Evolutionary conservation across 108 stramenopile species (phyloP).

Genomic region (Cyclotella sp.): DNA sequence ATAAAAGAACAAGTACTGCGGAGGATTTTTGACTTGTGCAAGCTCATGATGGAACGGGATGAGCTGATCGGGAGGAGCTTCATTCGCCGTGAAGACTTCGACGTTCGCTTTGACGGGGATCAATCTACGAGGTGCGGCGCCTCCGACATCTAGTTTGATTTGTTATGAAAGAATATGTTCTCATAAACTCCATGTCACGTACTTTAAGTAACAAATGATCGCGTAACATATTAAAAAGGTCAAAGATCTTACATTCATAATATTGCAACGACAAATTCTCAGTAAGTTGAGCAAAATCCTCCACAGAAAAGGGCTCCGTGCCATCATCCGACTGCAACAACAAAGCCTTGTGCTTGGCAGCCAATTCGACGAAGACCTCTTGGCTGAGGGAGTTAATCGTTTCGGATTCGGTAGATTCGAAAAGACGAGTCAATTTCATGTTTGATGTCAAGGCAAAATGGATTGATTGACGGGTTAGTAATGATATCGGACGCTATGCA

Average conservation of each 20-base stretch:
- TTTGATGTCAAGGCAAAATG: too few species aligned
- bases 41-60: conserved; percentile 91
- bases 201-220: too few species aligned
- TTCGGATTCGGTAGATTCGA: conserved; percentile 33
- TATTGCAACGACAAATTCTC: conserved; percentile 54
- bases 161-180: background rate
- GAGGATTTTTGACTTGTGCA: conserved; percentile 76
- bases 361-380: conserved; percentile 45
- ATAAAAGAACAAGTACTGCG: conserved; percentile 79
- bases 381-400: conserved; percentile 25
- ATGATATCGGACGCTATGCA: too few species aligned
- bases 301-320: conserved; percentile 48
- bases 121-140: conserved; percentile 73
- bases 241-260: conserved; percentile 56
- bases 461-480: too few species aligned
- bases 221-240: background rate
- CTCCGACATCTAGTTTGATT: conserved; percentile 21
- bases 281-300: conserved; percentile 69
- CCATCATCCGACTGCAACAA: conserved; percentile 60
- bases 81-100: conserved; percentile 84
- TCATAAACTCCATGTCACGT: too few species aligned
- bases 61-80: conserved; percentile 74
- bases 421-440: conserved; percentile 50
- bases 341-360: conserved; percentile 74
- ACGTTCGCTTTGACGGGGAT: conserved; percentile 66